Evolutionary conservation across 345 rosid genomes (phyloP).

Genomic region (Erodium maritimum): DNA sequence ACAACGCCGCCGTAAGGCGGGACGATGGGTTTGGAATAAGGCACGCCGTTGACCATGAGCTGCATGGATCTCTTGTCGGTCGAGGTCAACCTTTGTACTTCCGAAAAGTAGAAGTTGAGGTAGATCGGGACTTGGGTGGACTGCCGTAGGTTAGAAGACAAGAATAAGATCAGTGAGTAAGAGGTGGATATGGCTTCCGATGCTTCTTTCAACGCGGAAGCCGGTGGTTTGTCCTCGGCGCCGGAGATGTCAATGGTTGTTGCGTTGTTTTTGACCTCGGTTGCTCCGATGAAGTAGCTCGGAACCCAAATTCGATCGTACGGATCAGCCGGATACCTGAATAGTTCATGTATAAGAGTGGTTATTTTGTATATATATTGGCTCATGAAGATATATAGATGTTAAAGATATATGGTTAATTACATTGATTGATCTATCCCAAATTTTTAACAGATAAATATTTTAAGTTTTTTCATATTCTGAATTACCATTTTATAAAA

Average conservation of each 20-base stretch:
- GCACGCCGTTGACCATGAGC: slow-evolving; percentile 3
- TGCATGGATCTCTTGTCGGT: slow-evolving; percentile 8
- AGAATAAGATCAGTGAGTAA: not conserved
- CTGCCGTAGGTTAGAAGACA: not conserved
- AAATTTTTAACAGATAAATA: no score
- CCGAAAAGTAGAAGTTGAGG: slow-evolving; percentile 10
- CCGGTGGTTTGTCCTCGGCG: slow-evolving; percentile 7
- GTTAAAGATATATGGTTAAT: no score
- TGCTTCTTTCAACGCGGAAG: slow-evolving; percentile 3
- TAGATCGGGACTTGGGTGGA: slow-evolving; percentile 3
- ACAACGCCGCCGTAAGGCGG: slow-evolving; percentile 5
- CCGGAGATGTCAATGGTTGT: not conserved
- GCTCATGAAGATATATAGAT: no score
- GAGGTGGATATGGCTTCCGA: not conserved
- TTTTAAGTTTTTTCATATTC: no score
- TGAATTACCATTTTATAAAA: no score
- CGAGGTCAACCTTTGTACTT: not conserved
- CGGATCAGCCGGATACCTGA: slow-evolving; percentile 12
- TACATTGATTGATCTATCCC: no score
- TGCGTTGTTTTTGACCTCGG: not conserved
- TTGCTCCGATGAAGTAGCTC: not conserved
- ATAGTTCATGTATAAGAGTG: not conserved
- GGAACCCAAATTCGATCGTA: slow-evolving; percentile 19
- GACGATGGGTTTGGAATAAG: not conserved
- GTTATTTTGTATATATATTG: no score